phyloP scores from a whole-genome alignment of 768 basidiomycete species.

The Russula sp. region DNA sequence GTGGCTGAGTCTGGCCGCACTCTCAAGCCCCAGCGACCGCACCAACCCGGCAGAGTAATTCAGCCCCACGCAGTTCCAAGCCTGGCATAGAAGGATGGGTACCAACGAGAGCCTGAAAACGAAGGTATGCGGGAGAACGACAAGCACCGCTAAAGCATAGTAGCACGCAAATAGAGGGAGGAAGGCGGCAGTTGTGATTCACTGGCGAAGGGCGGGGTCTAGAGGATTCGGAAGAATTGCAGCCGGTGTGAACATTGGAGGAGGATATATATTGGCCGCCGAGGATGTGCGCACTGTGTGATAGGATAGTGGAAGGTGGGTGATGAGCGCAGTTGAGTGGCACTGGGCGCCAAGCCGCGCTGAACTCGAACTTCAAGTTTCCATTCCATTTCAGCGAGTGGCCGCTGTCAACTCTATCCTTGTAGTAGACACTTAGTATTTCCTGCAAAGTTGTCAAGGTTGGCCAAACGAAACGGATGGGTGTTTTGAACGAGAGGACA shows the following conservation, averaged over 20 bases:
- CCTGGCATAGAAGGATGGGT: conserved; percentile 4
- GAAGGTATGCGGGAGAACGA: conserved; percentile 9
- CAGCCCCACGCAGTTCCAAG: conserved; percentile 1
- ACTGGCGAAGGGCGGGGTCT: conserved; percentile 9
- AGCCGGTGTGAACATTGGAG: neutral
- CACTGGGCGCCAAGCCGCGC: too few relatives aligned
- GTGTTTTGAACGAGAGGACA: too few relatives aligned
- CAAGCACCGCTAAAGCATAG: conserved; percentile 8
- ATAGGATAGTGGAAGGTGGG: too few relatives aligned
- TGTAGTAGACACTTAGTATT: too few relatives aligned
- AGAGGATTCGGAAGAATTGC: neutral
- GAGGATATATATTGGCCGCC: neutral
- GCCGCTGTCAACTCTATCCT: too few relatives aligned
- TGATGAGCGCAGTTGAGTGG: too few relatives aligned
- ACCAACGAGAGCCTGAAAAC: conserved; percentile 4
- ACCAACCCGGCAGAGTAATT: neutral
- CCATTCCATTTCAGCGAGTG: too few relatives aligned
- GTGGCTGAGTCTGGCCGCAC: neutral
- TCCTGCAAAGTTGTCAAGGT: too few relatives aligned
- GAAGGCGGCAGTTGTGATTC: conserved; percentile 3
- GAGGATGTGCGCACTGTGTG: neutral
- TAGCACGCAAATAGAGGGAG: conserved; percentile 5
- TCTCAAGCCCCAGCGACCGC: neutral
- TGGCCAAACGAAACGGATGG: too few relatives aligned
- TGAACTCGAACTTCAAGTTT: too few relatives aligned